These are phyloP conservation scores for Adansonia gregorii DNA, from an alignment of 441 rosid species.

Conservation along the genomic window DNA sequence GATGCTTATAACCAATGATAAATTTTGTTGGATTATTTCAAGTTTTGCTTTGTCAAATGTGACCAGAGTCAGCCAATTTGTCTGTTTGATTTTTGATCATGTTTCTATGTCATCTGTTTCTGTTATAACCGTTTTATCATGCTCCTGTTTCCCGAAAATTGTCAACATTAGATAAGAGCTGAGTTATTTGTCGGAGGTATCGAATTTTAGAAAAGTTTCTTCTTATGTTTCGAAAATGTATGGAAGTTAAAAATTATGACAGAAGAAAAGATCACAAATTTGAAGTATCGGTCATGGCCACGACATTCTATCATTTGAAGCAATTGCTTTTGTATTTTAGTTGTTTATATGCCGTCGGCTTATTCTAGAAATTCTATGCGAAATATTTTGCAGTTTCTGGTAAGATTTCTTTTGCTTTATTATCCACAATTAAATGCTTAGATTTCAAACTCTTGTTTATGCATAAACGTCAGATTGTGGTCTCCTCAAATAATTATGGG, in stretches of 20 bases:
- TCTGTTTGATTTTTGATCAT: neutral
- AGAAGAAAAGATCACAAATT: neutral
- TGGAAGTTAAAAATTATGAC: neutral
- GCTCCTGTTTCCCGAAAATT: neutral
- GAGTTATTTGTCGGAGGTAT: no score
- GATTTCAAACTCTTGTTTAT: neutral
- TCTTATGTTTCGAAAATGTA: neutral
- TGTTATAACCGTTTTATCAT: neutral
- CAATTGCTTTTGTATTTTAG: neutral
- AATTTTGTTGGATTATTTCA: neutral
- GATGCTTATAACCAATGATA: neutral
- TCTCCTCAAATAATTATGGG: constrained; percentile 1
- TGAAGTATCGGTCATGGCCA: neutral
- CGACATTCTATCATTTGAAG: neutral
- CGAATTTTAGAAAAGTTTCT: neutral
- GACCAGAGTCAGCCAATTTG: neutral
- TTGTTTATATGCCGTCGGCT: neutral
- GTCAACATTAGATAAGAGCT: neutral
- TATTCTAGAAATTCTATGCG: neutral
- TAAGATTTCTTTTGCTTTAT: neutral
- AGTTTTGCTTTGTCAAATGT: neutral
- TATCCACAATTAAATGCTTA: neutral
- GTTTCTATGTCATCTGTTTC: constrained; percentile 1
- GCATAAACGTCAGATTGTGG: neutral
- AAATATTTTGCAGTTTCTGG: neutral